A percentile compares a stretch with the other conserved stretches of the same genome.
These are phyloP conservation scores for Trametes meyenii DNA, from an alignment of 768 basidiomycete genomes.

Conservation along the genomic window DNA sequence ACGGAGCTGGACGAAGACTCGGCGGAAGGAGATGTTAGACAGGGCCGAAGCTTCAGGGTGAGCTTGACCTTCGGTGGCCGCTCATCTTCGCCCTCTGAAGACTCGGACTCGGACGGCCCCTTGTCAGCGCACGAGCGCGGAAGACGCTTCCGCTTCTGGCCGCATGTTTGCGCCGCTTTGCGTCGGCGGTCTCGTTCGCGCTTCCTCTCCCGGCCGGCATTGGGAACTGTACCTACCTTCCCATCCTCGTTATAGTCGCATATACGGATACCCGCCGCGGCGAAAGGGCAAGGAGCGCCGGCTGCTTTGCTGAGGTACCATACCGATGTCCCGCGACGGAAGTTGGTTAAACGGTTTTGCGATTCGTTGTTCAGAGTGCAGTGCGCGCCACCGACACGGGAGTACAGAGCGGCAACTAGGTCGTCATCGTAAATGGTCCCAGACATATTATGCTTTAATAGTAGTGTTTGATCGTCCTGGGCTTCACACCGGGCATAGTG, in stretches of 20 bases:
- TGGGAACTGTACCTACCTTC: slow-evolving; percentile 36
- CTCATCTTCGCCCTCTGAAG: slow-evolving; percentile 36
- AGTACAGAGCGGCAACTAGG: slow-evolving; percentile 70
- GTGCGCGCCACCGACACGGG: slow-evolving; percentile 65
- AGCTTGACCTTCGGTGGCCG: slow-evolving; percentile 71
- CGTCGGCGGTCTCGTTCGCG: slow-evolving; percentile 34
- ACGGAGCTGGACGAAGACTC: slow-evolving; percentile 26
- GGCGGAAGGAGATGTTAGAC: slow-evolving; percentile 37
- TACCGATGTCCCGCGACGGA: slow-evolving; percentile 76
- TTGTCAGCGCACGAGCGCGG: slow-evolving; percentile 37
- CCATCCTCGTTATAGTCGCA: slow-evolving; percentile 65
- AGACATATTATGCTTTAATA: slow-evolving; percentile 71
- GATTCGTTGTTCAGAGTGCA: slow-evolving; percentile 40
- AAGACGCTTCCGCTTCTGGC: slow-evolving; percentile 49
- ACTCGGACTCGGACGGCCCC: slow-evolving; percentile 27
- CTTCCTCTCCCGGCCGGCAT: slow-evolving; percentile 34
- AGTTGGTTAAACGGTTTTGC: slow-evolving; percentile 61
- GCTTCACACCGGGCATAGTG: slow-evolving; percentile 72
- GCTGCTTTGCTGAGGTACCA: slow-evolving; percentile 81
- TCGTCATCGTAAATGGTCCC: slow-evolving; percentile 76
- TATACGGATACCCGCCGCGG: slow-evolving; percentile 70
- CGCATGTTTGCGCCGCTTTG: slow-evolving; percentile 42
- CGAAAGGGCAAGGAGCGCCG: slow-evolving; percentile 76
- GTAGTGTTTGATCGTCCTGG: slow-evolving; percentile 73
- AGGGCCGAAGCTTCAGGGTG: slow-evolving; percentile 63